These are phyloP conservation scores for Macroventuria anomochaeta DNA, from an alignment of 2,329 filamentous ascomycete genomes.

Conservation along the genomic window DNA sequence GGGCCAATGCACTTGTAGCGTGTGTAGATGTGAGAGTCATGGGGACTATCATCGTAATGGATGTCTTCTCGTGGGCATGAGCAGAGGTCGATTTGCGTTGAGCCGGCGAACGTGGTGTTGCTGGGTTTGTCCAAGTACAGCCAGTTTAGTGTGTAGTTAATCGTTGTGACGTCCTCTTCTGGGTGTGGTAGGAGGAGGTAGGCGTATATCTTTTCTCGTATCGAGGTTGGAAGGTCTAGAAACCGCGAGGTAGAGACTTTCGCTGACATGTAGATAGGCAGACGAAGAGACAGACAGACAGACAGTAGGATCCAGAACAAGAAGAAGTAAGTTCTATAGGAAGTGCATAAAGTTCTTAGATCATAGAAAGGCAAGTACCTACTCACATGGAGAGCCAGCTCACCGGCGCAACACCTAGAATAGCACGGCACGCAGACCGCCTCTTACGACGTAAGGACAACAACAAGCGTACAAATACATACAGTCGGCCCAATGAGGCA, in stretches of 20 bases:
- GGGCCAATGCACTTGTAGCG: slow-evolving; percentile 37
- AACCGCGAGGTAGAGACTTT: not conserved
- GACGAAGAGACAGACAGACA: not conserved
- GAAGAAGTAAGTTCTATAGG: not conserved
- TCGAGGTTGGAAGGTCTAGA: not conserved
- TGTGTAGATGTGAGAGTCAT: slow-evolving; percentile 39
- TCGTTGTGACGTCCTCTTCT: slow-evolving; percentile 40
- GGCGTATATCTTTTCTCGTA: slow-evolving; percentile 26
- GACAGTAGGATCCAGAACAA: not conserved
- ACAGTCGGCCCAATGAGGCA: not conserved
- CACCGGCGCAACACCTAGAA: slow-evolving; percentile 3
- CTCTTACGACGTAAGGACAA: not conserved
- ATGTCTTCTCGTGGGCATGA: slow-evolving; percentile 24
- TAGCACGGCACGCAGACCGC: slow-evolving; percentile 8
- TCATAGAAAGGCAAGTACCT: not conserved
- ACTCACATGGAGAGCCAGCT: not conserved
- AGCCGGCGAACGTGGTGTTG: slow-evolving; percentile 39
- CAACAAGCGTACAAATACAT: slow-evolving; percentile 1
- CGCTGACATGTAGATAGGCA: not conserved
- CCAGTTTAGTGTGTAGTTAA: slow-evolving; percentile 46
- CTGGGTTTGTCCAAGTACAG: slow-evolving; percentile 38
- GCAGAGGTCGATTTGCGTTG: slow-evolving; percentile 37
- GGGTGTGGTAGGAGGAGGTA: slow-evolving; percentile 39
- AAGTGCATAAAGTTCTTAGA: not conserved
- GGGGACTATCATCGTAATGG: not conserved